Conservation (phyloP, 805 yeast species). For the Cyberlindnera mrakii region DNA sequence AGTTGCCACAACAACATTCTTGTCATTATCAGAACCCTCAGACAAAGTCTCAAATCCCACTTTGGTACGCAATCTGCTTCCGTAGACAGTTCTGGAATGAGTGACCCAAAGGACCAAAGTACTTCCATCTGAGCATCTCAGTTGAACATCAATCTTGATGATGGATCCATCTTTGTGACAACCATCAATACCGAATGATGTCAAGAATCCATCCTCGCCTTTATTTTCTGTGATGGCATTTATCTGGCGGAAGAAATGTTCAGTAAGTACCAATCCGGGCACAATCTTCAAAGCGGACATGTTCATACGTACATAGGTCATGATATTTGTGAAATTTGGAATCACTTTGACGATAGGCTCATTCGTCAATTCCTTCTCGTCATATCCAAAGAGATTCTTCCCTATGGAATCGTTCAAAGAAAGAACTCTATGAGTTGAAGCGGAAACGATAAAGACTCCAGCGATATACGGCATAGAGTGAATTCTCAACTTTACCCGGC, state of each 20-base stretch:
- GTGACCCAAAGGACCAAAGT: constrained; percentile 79
- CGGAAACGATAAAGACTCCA: constrained; percentile 68
- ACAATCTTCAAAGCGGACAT: constrained; percentile 34
- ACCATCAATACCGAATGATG: constrained; percentile 64
- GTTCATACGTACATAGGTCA: constrained; percentile 26
- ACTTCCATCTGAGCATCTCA: constrained; percentile 59
- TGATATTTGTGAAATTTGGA: constrained; percentile 50
- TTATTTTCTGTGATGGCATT: constrained; percentile 26
- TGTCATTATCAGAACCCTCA: constrained; percentile 1
- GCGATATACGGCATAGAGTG: constrained; percentile 83
- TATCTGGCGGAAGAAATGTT: constrained; percentile 79
- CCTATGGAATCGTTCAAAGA: constrained; percentile 77
- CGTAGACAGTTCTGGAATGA: constrained; percentile 49
- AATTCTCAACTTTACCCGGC: constrained; percentile 50
- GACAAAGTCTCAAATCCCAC: constrained; percentile 10
- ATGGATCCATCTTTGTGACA: constrained; percentile 61
- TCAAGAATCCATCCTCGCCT: constrained; percentile 46
- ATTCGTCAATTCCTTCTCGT: constrained; percentile 37
- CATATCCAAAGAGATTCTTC: constrained; percentile 69
- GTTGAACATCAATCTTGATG: constrained; percentile 70
- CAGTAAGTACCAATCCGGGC: constrained; percentile 82
- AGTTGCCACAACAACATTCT: neutral
- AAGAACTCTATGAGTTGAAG: constrained; percentile 38
- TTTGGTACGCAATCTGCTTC: constrained; percentile 10
- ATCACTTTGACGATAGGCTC: constrained; percentile 50